Evolutionary conservation across 2,329 filamentous ascomycete species (phyloP), one percentile per base, ranked within the genome.

Genomic region (Pestalotiopsis sp.): DNA sequence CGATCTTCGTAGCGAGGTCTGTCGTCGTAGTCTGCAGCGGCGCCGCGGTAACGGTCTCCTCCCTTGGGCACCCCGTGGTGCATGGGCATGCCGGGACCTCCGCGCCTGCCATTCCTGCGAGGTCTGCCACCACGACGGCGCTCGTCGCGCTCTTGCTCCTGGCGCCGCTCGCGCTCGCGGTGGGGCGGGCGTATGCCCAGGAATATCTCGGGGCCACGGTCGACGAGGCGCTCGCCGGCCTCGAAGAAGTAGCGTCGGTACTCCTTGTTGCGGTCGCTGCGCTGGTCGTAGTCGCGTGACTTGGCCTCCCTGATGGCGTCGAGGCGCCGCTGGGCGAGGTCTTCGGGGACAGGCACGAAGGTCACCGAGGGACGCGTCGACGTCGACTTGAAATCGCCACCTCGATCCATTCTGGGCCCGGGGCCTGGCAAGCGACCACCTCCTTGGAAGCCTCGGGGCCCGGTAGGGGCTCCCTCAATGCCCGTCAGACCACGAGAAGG

Each of bases 231-330:
- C 69, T 90, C 88, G 0, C 84, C 85, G 67, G 90, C 83, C 77
- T 94, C 91, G 73, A 94, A 94, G 0, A 90, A 91, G 77, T 93
- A 94, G 39, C 92, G 85, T 76, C 92, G 90, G 79, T 88, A 87
- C 65, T 88, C 85, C 65, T 84, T 80, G 70, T 83, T 84, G 49
- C 84, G 73, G 58, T 84, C 80, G 13, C 83, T 79, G 20, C 77
- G 69, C 25, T 74, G 74, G 23, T 78, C 69, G 31, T 75, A 74
- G 59, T 84, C 80, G 39, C 74, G 77, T 7, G 82, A 82, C 78
- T 87, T 87, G 71, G 82, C 83, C 20, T 80, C 79, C 14, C 77
- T 81, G 76, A 90, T 84, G 69, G 82, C 83, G 31, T 91, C 88
- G 4, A 94, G 81, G 13, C 95, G 89, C 60, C 86, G 85, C 17